Evolutionary conservation across 805 yeast species (phyloP).

Genomic region (Nakazawaea anatomiae): DNA sequence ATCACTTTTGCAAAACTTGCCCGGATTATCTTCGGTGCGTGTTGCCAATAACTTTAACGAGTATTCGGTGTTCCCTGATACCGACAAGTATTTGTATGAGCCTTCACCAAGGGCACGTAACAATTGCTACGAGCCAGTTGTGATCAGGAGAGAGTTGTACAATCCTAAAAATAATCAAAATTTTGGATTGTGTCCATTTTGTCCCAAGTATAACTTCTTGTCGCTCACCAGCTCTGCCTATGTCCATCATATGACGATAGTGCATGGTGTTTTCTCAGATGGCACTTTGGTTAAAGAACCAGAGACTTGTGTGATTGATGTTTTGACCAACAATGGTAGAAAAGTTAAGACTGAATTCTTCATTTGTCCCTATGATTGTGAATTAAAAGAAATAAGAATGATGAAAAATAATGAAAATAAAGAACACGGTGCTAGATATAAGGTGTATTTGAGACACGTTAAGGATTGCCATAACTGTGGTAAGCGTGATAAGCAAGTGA

Average conservation of each 20-base stretch:
- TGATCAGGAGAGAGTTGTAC: neutral
- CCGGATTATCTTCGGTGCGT: neutral
- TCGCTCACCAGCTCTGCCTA: conserved; percentile 24
- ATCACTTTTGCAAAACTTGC: conserved; percentile 1
- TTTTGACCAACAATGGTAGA: conserved; percentile 1
- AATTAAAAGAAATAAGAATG: neutral
- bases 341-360: neutral
- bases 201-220: conserved; percentile 13
- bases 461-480: conserved; percentile 7
- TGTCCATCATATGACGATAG: conserved; percentile 25
- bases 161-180: neutral
- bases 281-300: conserved; percentile 23
- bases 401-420: neutral
- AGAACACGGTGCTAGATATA: neutral
- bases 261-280: conserved; percentile 25
- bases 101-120: conserved; percentile 1
- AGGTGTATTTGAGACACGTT: conserved; percentile 10
- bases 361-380: conserved; percentile 8
- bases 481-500: conserved; percentile 4
- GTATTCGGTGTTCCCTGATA: neutral
- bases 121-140: conserved; percentile 4
- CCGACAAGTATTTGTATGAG: neutral
- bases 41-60: neutral
- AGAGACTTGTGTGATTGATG: neutral
- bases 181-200: conserved; percentile 8